Base-by-base conservation (phyloP, 2,329 filamentous ascomycete genomes). In the Kalmusia sp. region DNA sequence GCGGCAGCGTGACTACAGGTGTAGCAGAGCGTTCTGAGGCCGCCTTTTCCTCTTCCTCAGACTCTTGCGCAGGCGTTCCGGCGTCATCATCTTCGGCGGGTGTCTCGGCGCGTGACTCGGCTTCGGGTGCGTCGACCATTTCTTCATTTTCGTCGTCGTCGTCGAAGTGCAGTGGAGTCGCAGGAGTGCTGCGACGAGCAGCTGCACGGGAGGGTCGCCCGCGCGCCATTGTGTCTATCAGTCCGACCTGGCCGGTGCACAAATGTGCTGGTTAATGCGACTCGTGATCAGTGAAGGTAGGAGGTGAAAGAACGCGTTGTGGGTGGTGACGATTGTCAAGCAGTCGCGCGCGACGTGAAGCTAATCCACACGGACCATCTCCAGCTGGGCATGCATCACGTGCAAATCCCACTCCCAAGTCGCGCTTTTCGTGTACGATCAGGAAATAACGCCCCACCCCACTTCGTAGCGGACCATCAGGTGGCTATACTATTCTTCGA, bases 1-100 rank as follows among this genome's bases (percentile, higher is more conserved):
- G 85, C 49, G 81, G 80, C 43, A 92, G 85, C 22, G 86, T 86
- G 33, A 80, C 76, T 37, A 63, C 60, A 69, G 78, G 57, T 64
- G 78, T 65, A 75, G 81, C 51, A 70, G 73, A 59, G 68, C 71
- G 62, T 79, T 80, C 54, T 70, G 78, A 73, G 31, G 73, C 68
- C 51, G 79, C 80, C 19, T 77, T 80, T 19, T 77, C 76, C 54
- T 71, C 62, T 11, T 68, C 65, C 40, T 84, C 83, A 28, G 78
- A 80, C 61, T 85, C 84, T 49, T 76, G 74, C 17, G 69, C 76
- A 14, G 74, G 72, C 2, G 67, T 70, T 30, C 68, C 75, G 27
- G 72, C 72, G 43, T 74, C 77, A 17, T 84, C 83, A 6, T 80
- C 82, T 38, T 84, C 63, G 19, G 68, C 81, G n/a, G 71, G 71